Percentiles rank a stretch among this genome's conserved stretches.
Conservation (phyloP, 169 alveolate species). For the Plasmodium yoelii region DNA sequence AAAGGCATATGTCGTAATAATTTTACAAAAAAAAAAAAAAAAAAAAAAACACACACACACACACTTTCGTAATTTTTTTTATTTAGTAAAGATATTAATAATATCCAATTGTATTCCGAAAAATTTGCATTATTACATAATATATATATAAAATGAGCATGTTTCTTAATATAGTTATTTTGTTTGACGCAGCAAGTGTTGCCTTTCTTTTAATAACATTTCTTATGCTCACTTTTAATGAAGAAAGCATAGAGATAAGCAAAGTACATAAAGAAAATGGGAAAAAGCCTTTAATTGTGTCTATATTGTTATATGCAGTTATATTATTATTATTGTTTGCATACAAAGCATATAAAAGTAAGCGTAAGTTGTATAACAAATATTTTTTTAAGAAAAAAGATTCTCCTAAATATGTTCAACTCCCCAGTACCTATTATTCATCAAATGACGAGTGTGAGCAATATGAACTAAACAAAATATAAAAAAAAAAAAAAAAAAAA, state of each 20-base stretch:
- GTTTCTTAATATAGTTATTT: constrained; percentile 71
- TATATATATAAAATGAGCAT: constrained; percentile 47
- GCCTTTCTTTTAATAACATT: constrained; percentile 67
- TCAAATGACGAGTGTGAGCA: constrained; percentile 68
- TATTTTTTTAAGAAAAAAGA: constrained; percentile 65
- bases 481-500: not conserved
- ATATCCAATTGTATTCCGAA: not conserved
- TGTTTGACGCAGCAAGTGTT: constrained; percentile 76
- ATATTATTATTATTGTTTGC: constrained; percentile 48
- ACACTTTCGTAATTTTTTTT: not conserved
- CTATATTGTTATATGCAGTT: constrained; percentile 57
- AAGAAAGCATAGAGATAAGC: constrained; percentile 51
- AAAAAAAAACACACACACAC: not conserved
- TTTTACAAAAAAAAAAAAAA: not conserved
- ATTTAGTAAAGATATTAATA: not conserved
- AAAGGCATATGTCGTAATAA: not conserved
- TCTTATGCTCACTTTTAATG: constrained; percentile 72
- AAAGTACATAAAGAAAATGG: constrained; percentile 74
- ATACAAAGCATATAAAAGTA: constrained; percentile 69
- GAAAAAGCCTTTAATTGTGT: constrained; percentile 64
- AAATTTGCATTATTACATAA: not conserved
- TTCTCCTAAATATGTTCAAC: constrained; percentile 67
- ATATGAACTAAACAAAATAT: constrained; percentile 63
- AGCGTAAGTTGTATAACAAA: constrained; percentile 67
- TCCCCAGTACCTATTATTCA: constrained; percentile 56